phyloP scores from a whole-genome alignment of 2,329 filamentous ascomycete genomes.

The Arthrobotrys sinensis region DNA sequence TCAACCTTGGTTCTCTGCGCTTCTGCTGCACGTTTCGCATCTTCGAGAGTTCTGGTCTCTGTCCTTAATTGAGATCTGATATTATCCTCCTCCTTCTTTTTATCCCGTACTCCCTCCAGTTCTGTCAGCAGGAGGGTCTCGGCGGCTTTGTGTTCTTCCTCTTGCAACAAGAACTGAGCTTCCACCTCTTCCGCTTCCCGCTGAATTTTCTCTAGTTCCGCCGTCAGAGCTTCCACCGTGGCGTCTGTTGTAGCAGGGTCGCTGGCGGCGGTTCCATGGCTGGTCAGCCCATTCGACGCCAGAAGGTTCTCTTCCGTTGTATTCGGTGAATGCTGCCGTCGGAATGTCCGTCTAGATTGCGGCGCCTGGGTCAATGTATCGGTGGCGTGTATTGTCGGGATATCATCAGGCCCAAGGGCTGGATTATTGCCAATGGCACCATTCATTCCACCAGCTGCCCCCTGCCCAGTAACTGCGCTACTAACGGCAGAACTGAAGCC shows the following conservation, averaged over 20 bases:
- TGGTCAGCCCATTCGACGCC: conserved; percentile 38
- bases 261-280: conserved; percentile 13
- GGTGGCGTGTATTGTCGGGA: conserved; percentile 62
- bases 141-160: conserved; percentile 70
- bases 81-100: conserved; percentile 72
- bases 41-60: conserved; percentile 69
- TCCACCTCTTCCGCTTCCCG: conserved; percentile 86
- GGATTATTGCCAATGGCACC: conserved; percentile 36
- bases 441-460: conserved; percentile 40
- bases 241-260: conserved; percentile 61
- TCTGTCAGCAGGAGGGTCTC: conserved; percentile 67
- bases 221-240: conserved; percentile 73
- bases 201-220: conserved; percentile 83
- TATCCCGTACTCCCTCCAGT: conserved; percentile 63
- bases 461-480: conserved; percentile 28
- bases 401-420: conserved; percentile 62
- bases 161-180: conserved; percentile 76
- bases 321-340: conserved; percentile 56
- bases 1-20: conserved; percentile 84
- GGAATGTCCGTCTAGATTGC: conserved; percentile 54
- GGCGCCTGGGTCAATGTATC: conserved; percentile 50
- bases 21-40: conserved; percentile 77
- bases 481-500: conserved; percentile 65
- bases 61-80: conserved; percentile 63
- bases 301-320: conserved; percentile 55